Base-by-base conservation (phyloP, 2,329 filamentous ascomycete genomes). In the Aureobasidium zeae region DNA sequence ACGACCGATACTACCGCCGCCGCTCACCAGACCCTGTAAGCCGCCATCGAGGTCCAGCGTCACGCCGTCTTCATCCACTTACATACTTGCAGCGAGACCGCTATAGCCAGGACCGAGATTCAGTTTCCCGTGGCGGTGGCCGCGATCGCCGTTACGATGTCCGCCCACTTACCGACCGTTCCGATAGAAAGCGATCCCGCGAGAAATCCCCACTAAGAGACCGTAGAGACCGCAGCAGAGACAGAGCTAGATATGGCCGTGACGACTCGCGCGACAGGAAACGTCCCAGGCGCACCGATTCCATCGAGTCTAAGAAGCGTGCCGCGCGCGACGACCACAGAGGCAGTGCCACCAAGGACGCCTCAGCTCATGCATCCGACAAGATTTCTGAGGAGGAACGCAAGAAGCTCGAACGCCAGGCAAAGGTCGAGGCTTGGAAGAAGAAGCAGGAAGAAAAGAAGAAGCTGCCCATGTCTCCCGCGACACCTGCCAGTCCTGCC, bases 381-480 rank as follows among this genome's bases (percentile, higher is more conserved):
- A 78, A 78, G 55, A 71, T 76, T 58, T 86, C 87, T 61, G 48
- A 51, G 37, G 50, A 51, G 38, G 84, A 89, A 61, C 72, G 83
- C 58, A 86, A 88, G 61, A 45, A 51, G 41, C 48, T 51, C 37
- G 84, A 89, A 61, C 73, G 84, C 50, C 71, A 87, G 31, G 85
- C 85, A 20, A 88, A 86, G 59, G 66, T 94, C 20, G 85, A 89
- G 60, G 84, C 85, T 46, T 94, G 87, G 88, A 94, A 94, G 66
- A 83, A 86, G 63, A 89, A 88, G 64, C 81, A 86, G 59, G 71
- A 81, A 53, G 81, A 81, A 54, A 85, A 85, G 59, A 85, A 85
- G 59, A 54, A 83, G 54, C 72, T 79, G 77, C 45, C 32, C 16
- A 36, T 33, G 22, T 28, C 41, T 30, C 43, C 39, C 15, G 36